phyloP scores from a whole-genome alignment of 2,329 filamentous ascomycete species.

The Hypoxylon sp. region DNA sequence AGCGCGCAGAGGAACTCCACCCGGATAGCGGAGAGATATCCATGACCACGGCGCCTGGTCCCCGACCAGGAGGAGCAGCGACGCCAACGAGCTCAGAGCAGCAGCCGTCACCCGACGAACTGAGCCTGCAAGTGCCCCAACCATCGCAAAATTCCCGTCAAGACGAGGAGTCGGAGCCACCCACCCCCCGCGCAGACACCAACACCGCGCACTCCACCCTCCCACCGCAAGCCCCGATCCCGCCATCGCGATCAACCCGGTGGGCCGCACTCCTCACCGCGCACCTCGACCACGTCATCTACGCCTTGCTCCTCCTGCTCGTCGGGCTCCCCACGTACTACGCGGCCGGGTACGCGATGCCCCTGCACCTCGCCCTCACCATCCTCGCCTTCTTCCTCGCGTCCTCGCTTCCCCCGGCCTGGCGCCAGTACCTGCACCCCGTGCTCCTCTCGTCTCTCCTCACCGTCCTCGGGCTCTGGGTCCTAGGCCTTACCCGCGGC shows the following conservation, averaged over 20 bases:
- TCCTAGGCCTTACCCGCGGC: constrained; percentile 61
- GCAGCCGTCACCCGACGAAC: constrained; percentile 36
- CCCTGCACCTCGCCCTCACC: constrained; percentile 60
- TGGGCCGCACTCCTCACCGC: constrained; percentile 62
- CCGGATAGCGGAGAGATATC: constrained; percentile 61
- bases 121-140: constrained; percentile 31
- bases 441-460: constrained; percentile 67
- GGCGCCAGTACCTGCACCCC: constrained; percentile 67
- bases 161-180: constrained; percentile 14
- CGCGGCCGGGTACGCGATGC: constrained; percentile 63
- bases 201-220: constrained; percentile 35
- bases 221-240: constrained; percentile 56
- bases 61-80: constrained; percentile 32
- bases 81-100: constrained; percentile 42
- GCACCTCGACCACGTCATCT: constrained; percentile 61
- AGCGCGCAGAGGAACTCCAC: constrained; percentile 64
- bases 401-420: constrained; percentile 60
- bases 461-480: constrained; percentile 65
- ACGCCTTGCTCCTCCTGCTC: constrained; percentile 59
- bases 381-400: constrained; percentile 65
- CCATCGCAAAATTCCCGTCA: constrained; percentile 25
- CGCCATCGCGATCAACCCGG: constrained; percentile 59
- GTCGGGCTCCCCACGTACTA: constrained; percentile 68
- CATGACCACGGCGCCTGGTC: constrained; percentile 48
- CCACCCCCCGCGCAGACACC: constrained; percentile 7